phyloP scores from a whole-genome alignment of 345 rosid species.

The Salix brachista region DNA sequence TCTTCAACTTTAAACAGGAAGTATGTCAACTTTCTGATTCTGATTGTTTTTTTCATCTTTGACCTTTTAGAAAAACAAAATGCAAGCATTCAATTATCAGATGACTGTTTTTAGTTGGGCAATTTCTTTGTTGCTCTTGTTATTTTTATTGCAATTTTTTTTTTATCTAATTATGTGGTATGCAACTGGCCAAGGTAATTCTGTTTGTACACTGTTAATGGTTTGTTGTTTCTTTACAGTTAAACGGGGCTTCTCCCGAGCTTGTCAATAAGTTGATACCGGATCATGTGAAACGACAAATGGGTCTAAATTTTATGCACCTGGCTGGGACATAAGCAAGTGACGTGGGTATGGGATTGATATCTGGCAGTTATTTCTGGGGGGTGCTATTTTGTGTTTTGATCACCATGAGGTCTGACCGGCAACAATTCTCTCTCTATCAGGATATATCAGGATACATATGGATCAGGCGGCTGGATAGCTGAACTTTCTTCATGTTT shows the following conservation, averaged over 20 bases:
- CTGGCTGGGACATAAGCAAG: slow-evolving; percentile 54
- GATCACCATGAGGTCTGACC: slow-evolving; percentile 30
- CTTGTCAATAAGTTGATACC: slow-evolving; percentile 83
- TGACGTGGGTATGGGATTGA: slow-evolving; percentile 9
- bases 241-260: slow-evolving; percentile 67
- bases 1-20: slow-evolving; percentile 50
- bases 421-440: slow-evolving; percentile 29
- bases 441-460: slow-evolving; percentile 16
- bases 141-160: not conserved
- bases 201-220: not conserved
- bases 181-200: not conserved
- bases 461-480: slow-evolving; percentile 27
- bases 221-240: slow-evolving; percentile 26
- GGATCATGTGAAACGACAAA: slow-evolving; percentile 70
- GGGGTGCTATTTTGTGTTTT: slow-evolving; percentile 22
- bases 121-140: not conserved
- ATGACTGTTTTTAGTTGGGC: not conserved
- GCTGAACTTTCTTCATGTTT: slow-evolving; percentile 22
- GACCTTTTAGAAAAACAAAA: not conserved
- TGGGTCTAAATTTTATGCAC: slow-evolving; percentile 70
- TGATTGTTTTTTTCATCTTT: not conserved
- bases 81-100: not conserved
- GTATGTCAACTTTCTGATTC: slow-evolving; percentile 26
- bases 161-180: not conserved
- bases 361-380: slow-evolving; percentile 20